Evolutionary conservation across 2,329 filamentous ascomycete species (phyloP).

Genomic region (Neofusicoccum cordaticola): DNA sequence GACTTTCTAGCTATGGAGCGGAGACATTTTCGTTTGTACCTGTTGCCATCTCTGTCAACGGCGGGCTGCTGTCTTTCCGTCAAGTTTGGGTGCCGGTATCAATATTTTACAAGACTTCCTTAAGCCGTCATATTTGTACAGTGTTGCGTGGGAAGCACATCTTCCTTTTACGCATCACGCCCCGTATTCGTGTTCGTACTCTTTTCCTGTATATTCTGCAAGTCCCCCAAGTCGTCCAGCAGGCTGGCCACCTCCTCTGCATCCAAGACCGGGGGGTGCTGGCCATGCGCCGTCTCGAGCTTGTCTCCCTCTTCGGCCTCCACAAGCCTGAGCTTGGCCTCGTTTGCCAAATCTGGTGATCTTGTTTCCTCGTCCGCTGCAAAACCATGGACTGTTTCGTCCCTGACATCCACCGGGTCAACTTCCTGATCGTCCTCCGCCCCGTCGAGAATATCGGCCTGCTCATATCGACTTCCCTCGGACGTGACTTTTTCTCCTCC

Average conservation of each 20-base stretch:
- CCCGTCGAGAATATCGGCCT: conserved; percentile 1
- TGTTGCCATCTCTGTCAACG: too few relatives aligned
- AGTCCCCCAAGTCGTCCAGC: not conserved
- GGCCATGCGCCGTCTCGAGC: not conserved
- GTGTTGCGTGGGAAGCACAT: not conserved
- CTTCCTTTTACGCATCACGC: not conserved
- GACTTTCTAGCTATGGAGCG: too few relatives aligned
- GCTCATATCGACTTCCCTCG: not conserved
- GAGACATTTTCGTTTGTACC: too few relatives aligned
- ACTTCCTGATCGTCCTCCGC: not conserved
- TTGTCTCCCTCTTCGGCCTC: not conserved
- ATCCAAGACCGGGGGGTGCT: not conserved
- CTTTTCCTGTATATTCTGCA: not conserved
- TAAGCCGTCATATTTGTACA: not conserved
- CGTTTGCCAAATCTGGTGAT: too few relatives aligned
- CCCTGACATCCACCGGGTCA: not conserved
- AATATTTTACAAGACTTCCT: not conserved
- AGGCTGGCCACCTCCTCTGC: not conserved
- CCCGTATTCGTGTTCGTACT: not conserved
- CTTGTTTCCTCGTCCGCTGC: not conserved
- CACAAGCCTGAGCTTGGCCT: not conserved
- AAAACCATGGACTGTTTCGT: not conserved
- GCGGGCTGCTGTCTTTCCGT: too few relatives aligned
- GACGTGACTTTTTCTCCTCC: not conserved
- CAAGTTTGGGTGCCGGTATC: too few relatives aligned